Conservation (phyloP, 78 protist genomes). For the Dictyostelium capitatum region DNA sequence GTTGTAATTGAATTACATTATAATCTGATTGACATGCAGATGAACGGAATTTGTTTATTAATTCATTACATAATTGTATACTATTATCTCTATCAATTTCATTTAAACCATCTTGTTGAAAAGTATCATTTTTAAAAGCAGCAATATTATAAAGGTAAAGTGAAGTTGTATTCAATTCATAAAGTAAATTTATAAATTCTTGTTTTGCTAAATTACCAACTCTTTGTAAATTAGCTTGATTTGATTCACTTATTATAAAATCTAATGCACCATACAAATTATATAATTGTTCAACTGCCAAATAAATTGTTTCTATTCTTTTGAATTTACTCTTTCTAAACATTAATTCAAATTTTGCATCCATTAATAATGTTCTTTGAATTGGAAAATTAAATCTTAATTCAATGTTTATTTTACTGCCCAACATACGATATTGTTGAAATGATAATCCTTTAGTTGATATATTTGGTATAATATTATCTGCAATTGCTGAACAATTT, state of each 20-base stretch:
- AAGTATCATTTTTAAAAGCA: conserved; percentile 5
- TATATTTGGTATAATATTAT: conserved; percentile 1
- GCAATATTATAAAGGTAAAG: conserved; percentile 25
- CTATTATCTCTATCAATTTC: conserved; percentile 16
- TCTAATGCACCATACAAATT: conserved; percentile 15
- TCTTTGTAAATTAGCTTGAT: conserved; percentile 3
- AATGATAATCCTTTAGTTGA: conserved; percentile 25
- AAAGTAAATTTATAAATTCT: neutral
- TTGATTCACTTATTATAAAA: neutral
- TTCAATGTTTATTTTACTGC: neutral
- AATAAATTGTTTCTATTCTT: conserved; percentile 1
- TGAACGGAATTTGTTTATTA: neutral
- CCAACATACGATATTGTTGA: conserved; percentile 8
- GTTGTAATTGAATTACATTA: neutral
- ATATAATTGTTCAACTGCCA: conserved; percentile 4
- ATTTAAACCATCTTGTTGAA: neutral
- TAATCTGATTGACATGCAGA: neutral
- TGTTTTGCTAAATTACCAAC: neutral
- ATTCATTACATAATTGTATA: neutral
- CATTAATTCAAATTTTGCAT: conserved; percentile 21
- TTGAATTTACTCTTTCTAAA: neutral
- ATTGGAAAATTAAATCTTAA: conserved; percentile 15
- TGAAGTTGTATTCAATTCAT: neutral
- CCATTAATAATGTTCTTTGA: conserved; percentile 18
- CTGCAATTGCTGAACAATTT: neutral